phyloP scores from a whole-genome alignment of 2,329 filamentous ascomycete genomes.

The Parascedosporium putredinis region DNA sequence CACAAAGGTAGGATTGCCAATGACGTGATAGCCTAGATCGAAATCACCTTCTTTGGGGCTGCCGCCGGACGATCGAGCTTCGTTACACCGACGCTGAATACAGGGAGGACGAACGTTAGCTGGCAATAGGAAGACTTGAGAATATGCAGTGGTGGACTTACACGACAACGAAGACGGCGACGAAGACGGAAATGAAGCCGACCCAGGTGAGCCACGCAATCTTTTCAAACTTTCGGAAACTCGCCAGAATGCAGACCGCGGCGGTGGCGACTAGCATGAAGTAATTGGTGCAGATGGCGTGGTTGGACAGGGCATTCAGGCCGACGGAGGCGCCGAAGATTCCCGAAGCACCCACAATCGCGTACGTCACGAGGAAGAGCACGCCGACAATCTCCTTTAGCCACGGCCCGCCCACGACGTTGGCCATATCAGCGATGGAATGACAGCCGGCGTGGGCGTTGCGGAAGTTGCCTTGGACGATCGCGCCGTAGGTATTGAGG shows the following conservation, averaged over 20 bases:
- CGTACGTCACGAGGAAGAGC: constrained; percentile 47
- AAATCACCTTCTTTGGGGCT: constrained; percentile 46
- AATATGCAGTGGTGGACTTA: constrained; percentile 15
- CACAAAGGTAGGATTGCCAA: constrained; percentile 46
- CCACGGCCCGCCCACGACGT: constrained; percentile 40
- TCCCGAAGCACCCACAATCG: constrained; percentile 44
- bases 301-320: constrained; percentile 47
- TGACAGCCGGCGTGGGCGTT: constrained; percentile 27
- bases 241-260: constrained; percentile 37
- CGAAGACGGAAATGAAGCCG: constrained; percentile 47
- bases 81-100: constrained; percentile 40
- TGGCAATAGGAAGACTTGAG: neutral
- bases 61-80: constrained; percentile 46
- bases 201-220: constrained; percentile 53
- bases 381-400: constrained; percentile 42
- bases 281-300: constrained; percentile 48
- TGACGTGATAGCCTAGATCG: constrained; percentile 47
- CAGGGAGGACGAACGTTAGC: neutral
- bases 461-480: constrained; percentile 28
- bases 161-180: constrained; percentile 47
- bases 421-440: constrained; percentile 43
- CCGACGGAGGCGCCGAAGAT: constrained; percentile 49
- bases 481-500: constrained; percentile 29
- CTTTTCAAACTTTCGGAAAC: constrained; percentile 47
- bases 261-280: constrained; percentile 43